Conservation (phyloP, 192 early-diverging fungal genomes). For the Rhizophagus prolifer region DNA sequence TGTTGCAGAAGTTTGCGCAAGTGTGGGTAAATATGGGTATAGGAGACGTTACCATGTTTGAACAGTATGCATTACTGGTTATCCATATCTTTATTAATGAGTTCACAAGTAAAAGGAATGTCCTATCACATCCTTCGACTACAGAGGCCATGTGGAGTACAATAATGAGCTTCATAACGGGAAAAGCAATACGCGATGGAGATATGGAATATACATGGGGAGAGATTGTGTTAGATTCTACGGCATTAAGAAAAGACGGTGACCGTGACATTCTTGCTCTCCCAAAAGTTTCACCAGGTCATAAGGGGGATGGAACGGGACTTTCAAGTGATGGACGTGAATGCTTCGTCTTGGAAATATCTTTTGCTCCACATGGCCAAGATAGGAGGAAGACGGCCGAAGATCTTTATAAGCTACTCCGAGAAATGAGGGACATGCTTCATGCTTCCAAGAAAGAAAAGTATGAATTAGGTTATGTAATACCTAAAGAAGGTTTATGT, state of each 20-base stretch:
- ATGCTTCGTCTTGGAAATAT: constrained; percentile 18
- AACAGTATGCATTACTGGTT: background rate
- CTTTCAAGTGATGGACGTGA: constrained; percentile 24
- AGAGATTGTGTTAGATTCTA: constrained; percentile 16
- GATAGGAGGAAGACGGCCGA: constrained; percentile 11
- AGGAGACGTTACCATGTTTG: background rate
- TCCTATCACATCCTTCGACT: constrained; percentile 15
- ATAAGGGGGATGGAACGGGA: constrained; percentile 14
- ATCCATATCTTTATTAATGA: constrained; percentile 20
- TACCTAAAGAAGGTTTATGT: constrained; percentile 10
- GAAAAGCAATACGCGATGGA: constrained; percentile 7
- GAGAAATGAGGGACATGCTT: constrained; percentile 21
- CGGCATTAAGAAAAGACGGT: constrained; percentile 11
- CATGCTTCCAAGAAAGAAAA: constrained; percentile 16
- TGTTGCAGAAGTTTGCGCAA: constrained; percentile 1
- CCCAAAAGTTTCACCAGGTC: constrained; percentile 11
- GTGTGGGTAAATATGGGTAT: constrained; percentile 1
- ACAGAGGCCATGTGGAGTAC: constrained; percentile 17
- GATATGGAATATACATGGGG: constrained; percentile 13
- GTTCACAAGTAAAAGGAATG: constrained; percentile 17
- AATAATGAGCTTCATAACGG: constrained; percentile 19
- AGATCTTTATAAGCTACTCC: constrained; percentile 22
- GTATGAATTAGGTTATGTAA: constrained; percentile 8
- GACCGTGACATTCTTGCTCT: background rate
- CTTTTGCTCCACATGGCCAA: constrained; percentile 11